phyloP scores from a whole-genome alignment of 2,329 filamentous ascomycete genomes.

The Fusarium verrucosum region DNA sequence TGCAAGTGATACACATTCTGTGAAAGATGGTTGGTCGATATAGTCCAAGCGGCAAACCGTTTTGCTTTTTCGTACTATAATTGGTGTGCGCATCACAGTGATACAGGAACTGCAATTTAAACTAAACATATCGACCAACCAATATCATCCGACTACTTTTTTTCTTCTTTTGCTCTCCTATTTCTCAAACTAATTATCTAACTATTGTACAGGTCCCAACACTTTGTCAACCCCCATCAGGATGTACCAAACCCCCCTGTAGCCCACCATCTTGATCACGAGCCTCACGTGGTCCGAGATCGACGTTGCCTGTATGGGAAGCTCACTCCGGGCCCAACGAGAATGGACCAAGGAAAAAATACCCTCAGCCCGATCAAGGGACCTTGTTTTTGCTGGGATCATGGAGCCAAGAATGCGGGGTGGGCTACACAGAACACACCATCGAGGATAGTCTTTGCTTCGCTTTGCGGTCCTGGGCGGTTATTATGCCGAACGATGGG shows the following conservation, averaged over 20 bases:
- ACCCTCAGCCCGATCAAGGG: neutral
- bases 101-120: neutral
- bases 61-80: slow-evolving; percentile 10
- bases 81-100: slow-evolving; percentile 21
- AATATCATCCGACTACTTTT: slow-evolving; percentile 2
- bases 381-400: slow-evolving; percentile 8
- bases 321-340: slow-evolving; percentile 35
- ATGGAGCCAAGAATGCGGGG: slow-evolving; percentile 31
- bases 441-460: slow-evolving; percentile 9
- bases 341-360: slow-evolving; percentile 23
- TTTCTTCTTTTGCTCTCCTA: neutral
- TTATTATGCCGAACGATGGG: slow-evolving; percentile 7
- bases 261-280: slow-evolving; percentile 15
- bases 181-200: neutral
- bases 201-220: slow-evolving; percentile 23
- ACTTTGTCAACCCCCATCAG: slow-evolving; percentile 16
- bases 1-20: slow-evolving; percentile 9
- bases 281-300: slow-evolving; percentile 37
- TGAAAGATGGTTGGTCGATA: slow-evolving; percentile 32
- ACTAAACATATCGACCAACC: slow-evolving; percentile 6
- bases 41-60: slow-evolving; percentile 20
- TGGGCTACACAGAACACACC: slow-evolving; percentile 7
- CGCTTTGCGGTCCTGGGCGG: slow-evolving; percentile 9
- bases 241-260: slow-evolving; percentile 22
- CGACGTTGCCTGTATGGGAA: slow-evolving; percentile 39